Evolutionary conservation across 768 basidiomycete genomes (phyloP), one percentile per base, ranked within the genome.

Genomic region (Mycena chlorophos): DNA sequence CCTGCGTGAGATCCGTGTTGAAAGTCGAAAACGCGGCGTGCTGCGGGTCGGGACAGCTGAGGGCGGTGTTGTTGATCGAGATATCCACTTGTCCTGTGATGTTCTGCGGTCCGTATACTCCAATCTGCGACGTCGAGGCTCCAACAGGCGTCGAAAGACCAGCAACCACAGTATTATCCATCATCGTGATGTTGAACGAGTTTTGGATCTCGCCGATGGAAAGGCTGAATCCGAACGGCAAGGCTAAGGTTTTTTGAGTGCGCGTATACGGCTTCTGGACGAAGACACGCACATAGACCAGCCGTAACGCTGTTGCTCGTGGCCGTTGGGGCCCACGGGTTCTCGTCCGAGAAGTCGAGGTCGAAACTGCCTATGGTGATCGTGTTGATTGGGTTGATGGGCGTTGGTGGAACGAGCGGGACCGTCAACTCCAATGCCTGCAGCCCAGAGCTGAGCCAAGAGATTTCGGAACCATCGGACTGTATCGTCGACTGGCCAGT

Each of bases 221-320:
- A 17, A 88, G 6, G 25, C 70, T 71, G 67, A 90, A 90, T 10
- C 88, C 88, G 57, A 90, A 90, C 28, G 88, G 88, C 31, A 90
- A 70, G 58, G 78, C 86, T 87, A 45, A 52, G 52, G 17, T 27
- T 53, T 13, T 51, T 55, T 29, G 55, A 54, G 50, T 14, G 12
- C 16, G 27, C 10, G 2, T 23, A 23, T 40, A 39, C n/a, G 54
- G 26, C 19, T 27, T 5, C 22, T 16, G 14, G 8, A n/a, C 17
- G 17, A 20, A 40, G 39, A 19, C 25, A 66, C 77, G 53, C 68
- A 86, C 85, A 66, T 58, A 89, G 74, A 22, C 68, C 69, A 10
- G 87, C 88, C 23, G 78, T 73, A 17, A 89, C 79, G n/a, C 79
- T 76, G 55, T 80, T 75, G 62, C 84, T 86, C 54, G 78, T 73